Conservation (phyloP, 805 yeast genomes). For the Debaryomyces castellii region DNA sequence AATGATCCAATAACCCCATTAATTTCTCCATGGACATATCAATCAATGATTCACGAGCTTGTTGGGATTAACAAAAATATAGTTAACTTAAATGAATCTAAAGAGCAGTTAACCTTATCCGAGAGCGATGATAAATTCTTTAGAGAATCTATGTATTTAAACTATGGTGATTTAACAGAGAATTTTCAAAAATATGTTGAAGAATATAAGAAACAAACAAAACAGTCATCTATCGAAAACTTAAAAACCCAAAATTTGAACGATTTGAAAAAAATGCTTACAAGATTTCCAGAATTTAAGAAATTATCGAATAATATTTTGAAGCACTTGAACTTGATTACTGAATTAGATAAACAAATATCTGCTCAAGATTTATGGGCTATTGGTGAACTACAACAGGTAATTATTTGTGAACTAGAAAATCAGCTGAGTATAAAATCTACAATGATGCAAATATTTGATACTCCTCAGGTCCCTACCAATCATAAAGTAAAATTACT, state of each 20-base stretch:
- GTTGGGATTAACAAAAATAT: conserved; percentile 80
- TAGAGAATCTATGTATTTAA: conserved; percentile 76
- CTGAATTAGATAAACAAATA: conserved; percentile 79
- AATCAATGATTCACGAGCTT: conserved; percentile 94
- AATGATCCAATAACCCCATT: conserved; percentile 94
- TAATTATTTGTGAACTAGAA: conserved; percentile 58
- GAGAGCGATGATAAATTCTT: conserved; percentile 74
- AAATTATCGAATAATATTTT: conserved; percentile 84
- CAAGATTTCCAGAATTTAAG: conserved; percentile 91
- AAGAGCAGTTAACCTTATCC: conserved; percentile 47
- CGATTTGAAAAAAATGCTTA: conserved; percentile 88
- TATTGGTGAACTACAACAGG: conserved; percentile 87
- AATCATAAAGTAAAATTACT: conserved; percentile 69
- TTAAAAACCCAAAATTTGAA: conserved; percentile 67
- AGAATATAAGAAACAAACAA: conserved; percentile 77
- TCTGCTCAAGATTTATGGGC: conserved; percentile 69
- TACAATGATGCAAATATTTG: conserved; percentile 55
- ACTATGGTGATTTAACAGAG: conserved; percentile 94
- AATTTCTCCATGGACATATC: conserved; percentile 95
- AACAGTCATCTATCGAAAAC: conserved; percentile 56
- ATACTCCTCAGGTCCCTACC: conserved; percentile 41
- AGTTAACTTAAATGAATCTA: conserved; percentile 62
- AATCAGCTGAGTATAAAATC: conserved; percentile 41
- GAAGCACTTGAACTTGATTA: conserved; percentile 87
- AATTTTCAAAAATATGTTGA: conserved; percentile 81